Percentiles rank a stretch among this genome's conserved stretches.
phyloP scores from a whole-genome alignment of 2,329 filamentous ascomycete species.

The Verticillium albo-atrum region DNA sequence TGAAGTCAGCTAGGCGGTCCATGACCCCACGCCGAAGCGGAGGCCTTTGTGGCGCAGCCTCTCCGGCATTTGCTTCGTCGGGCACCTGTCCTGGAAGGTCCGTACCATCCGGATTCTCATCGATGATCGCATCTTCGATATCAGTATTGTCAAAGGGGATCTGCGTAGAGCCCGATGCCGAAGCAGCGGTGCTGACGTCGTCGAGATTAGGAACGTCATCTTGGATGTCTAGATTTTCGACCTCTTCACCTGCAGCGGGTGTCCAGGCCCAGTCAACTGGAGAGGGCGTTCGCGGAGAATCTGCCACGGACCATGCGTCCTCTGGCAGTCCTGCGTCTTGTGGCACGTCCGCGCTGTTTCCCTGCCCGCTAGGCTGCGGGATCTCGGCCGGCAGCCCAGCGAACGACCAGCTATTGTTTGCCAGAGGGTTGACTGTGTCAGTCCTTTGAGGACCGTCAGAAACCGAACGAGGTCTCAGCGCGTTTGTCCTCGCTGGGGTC shows the following conservation, averaged over 20 bases:
- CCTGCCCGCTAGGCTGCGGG: not conserved
- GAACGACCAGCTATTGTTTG: slow-evolving; percentile 60
- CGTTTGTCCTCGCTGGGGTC: slow-evolving; percentile 5
- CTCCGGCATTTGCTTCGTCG: not conserved
- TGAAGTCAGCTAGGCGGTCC: slow-evolving; percentile 49
- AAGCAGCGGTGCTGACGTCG: not conserved
- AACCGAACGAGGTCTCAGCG: slow-evolving; percentile 43
- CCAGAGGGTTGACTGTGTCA: slow-evolving; percentile 44
- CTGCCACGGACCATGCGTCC: not conserved
- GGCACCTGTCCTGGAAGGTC: slow-evolving; percentile 1
- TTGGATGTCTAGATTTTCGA: not conserved
- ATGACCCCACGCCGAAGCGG: slow-evolving; percentile 29
- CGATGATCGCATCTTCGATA: not conserved
- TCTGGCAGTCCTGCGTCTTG: not conserved
- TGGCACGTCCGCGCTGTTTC: not conserved
- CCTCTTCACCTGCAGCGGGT: not conserved
- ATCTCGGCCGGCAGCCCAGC: slow-evolving; percentile 28
- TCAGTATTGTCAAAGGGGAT: not conserved
- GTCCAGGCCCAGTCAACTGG: not conserved
- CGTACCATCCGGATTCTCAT: not conserved
- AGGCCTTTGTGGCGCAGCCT: slow-evolving; percentile 3
- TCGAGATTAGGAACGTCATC: not conserved
- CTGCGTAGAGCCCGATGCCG: not conserved
- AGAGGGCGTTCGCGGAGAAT: not conserved
- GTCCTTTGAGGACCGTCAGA: slow-evolving; percentile 51